These are phyloP conservation scores for Cardamine chenopodiifolia DNA, from an alignment of 345 rosid species.

Conservation along the genomic window DNA sequence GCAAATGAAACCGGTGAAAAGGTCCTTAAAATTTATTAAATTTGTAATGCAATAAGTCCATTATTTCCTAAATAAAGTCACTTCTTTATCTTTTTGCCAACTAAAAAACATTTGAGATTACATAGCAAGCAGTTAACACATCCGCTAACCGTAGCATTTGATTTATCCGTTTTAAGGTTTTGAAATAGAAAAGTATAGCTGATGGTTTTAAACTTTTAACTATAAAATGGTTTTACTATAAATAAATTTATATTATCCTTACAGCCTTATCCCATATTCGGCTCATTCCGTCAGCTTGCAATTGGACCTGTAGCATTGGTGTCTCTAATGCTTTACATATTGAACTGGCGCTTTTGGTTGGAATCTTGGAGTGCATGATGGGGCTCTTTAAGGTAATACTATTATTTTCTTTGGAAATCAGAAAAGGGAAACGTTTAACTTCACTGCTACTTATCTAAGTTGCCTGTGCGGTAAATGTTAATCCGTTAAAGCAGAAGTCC, in stretches of 20 bases:
- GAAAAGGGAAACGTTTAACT: background rate
- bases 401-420: background rate
- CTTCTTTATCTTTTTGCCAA: background rate
- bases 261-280: conserved; percentile 73
- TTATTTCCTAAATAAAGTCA: no score
- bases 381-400: conserved; percentile 83
- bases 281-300: conserved; percentile 98
- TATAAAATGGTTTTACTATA: background rate
- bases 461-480: background rate
- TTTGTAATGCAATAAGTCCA: no score
- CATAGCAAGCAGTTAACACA: background rate
- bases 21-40: background rate
- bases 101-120: background rate
- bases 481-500: background rate
- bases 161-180: background rate
- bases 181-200: background rate
- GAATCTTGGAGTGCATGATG: conserved; percentile 88
- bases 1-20: background rate
- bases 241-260: background rate
- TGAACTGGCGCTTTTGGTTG: conserved; percentile 94
- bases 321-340: conserved; percentile 92
- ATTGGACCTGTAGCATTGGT: conserved; percentile 98
- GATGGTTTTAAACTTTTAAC: background rate
- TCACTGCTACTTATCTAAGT: background rate
- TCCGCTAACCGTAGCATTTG: background rate